Evolutionary conservation across 2,329 filamentous ascomycete species (phyloP), one percentile per base, ranked within the genome.

Genomic region (Trichoderma oligosporum): DNA sequence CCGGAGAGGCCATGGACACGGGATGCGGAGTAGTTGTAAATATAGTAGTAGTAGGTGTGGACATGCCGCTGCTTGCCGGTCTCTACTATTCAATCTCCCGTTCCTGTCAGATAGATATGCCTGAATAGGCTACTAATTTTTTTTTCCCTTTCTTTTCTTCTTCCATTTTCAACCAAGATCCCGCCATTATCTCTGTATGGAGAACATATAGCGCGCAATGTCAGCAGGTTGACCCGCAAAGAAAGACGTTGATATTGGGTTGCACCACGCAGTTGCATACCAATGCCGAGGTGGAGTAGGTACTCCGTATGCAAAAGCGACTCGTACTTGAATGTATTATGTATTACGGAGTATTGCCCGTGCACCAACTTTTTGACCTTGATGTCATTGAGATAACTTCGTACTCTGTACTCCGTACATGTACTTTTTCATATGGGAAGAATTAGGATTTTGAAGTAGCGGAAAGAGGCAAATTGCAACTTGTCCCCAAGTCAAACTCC

Each of bases 141-240:
- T 20, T 16, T 38, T 46, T 45, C 22, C 12, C 22, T 27, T 55
- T 46, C 41, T 24, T 16, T 36, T 20, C 11, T 5, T 35, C 38
- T 46, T 20, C 51, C 51, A 22, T 31, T 55, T 55, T 53, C 7
- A 44, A 22, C n/a, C 38, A 53, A 16, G 39, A 12, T 29, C 27
- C 38, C 38, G 14, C 44, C 36, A 38, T 44, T 38, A 39, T 39
- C 36, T 41, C 25, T 20, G 24, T 36, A 55, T 55, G 51, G 51
- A 55, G 41, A 44, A 35, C 51, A 54, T 54, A 38, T n/a, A n/a
- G n/a, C n/a, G 51, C 39, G 39, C 51, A 55, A 55, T 33, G 39
- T 45, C 51, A 45, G 41, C 41, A 22, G 51, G 29, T 16, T 29
- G 41, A 22, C 20, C 49, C 51, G 51, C 51, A 46, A n/a, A 41